Evolutionary conservation across 148 eudicot genomes (phyloP).

Genomic region (Cornus controversa): DNA sequence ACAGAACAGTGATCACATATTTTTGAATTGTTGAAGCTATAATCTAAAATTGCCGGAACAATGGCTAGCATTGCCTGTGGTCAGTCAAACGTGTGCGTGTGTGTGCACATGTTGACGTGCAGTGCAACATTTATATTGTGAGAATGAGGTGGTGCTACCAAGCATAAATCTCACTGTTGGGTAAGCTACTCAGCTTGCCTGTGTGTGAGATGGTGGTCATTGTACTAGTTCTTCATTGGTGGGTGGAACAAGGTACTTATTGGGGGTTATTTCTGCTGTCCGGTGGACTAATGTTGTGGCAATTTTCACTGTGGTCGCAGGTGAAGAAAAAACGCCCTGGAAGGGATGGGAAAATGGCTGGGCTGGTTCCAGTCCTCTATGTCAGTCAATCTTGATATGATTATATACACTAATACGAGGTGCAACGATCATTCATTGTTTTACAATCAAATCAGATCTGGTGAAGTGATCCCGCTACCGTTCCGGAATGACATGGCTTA

Average conservation of each 20-base stretch:
- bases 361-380: conserved; percentile 89
- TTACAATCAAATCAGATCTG: background rate
- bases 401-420: background rate
- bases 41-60: background rate
- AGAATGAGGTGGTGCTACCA: background rate
- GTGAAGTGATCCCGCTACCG: background rate
- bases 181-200: background rate
- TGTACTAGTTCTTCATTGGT: background rate
- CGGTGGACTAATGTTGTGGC: conserved; percentile 1
- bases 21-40: too few species aligned
- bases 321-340: conserved; percentile 92
- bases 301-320: conserved; percentile 31
- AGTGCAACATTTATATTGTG: background rate
- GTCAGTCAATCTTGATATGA: conserved; percentile 60
- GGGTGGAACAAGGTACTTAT: background rate
- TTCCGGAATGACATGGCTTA: background rate
- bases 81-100: background rate
- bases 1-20: too few species aligned
- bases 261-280: background rate
- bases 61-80: background rate
- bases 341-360: conserved; percentile 91
- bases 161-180: background rate
- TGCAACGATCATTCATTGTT: background rate
- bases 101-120: background rate
- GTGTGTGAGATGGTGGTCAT: background rate